A percentile compares a stretch with the other conserved stretches of the same genome.
phyloP scores from a whole-genome alignment of 2,329 filamentous ascomycete species.

The Lasiodiplodia gonubiensis region DNA sequence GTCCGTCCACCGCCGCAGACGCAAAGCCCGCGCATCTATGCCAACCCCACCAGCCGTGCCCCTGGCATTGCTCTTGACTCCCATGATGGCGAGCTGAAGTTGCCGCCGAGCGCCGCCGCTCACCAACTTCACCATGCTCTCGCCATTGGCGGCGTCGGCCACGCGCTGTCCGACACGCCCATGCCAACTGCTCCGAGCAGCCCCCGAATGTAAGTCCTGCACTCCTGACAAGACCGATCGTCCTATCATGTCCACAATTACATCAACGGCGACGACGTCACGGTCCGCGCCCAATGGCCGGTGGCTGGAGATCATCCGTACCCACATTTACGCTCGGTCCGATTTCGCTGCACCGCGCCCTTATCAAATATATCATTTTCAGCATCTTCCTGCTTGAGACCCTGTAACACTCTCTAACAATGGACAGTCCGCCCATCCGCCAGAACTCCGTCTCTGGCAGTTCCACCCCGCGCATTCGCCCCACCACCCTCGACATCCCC shows the following conservation, averaged over 20 bases:
- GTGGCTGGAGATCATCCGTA: slow-evolving; percentile 27
- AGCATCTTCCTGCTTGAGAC: slow-evolving; percentile 28
- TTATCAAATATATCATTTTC: slow-evolving; percentile 27
- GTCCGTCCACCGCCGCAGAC: slow-evolving; percentile 31
- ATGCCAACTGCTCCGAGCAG: slow-evolving; percentile 66
- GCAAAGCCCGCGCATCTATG: slow-evolving; percentile 28
- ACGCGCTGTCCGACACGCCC: slow-evolving; percentile 67
- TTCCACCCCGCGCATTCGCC: slow-evolving; percentile 81
- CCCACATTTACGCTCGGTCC: slow-evolving; percentile 28
- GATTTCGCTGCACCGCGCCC: slow-evolving; percentile 26
- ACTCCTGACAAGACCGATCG: slow-evolving; percentile 8
- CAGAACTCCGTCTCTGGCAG: slow-evolving; percentile 70
- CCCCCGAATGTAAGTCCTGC: slow-evolving; percentile 62
- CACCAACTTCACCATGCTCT: slow-evolving; percentile 24
- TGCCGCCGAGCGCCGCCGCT: slow-evolving; percentile 33
- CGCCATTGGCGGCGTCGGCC: slow-evolving; percentile 54
- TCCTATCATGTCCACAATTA: slow-evolving; percentile 26
- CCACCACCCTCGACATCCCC: slow-evolving; percentile 95
- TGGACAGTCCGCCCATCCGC: slow-evolving; percentile 66
- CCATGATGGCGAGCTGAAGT: slow-evolving; percentile 40
- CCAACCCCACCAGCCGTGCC: slow-evolving; percentile 14
- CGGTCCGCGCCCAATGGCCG: slow-evolving; percentile 1
- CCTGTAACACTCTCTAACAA: slow-evolving; percentile 30
- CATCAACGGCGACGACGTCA: slow-evolving; percentile 27
- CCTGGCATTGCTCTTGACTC: slow-evolving; percentile 6